Evolutionary conservation across 2,329 filamentous ascomycete species (phyloP), one percentile per base, ranked within the genome.

Genomic region (Rutstroemia sp.): DNA sequence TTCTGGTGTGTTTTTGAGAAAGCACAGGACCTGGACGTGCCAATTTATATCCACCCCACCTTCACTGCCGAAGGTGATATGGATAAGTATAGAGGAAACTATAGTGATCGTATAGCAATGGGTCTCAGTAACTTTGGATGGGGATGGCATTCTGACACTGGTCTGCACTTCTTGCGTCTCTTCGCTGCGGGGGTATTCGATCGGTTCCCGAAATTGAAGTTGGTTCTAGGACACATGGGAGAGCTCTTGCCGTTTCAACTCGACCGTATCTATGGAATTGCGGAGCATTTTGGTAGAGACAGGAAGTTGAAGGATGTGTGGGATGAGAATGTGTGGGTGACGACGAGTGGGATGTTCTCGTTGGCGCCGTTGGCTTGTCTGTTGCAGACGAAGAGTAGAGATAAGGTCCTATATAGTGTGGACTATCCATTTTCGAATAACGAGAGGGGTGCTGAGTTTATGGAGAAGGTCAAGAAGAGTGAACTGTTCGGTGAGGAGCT

Each of bases 401-500:
- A 81, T 23, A 71, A 72, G 14, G 72, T 84, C 1, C 55, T 84
- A 63, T 83, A 78, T 62, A 81, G 77, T 58, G 76, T 82, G 9
- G 80, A 83, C 62, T 83, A 82, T 61, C 81, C 80, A 0, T 81
- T 82, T 50, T 73, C 73, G 45, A 70, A 69, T 49, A 80, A 76
- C 58, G 73, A 77, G 57, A 74, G 74, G 14, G 80, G 79, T 0
- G 65, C 71, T 27, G 69, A 67, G 8, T 80, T 78, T 61, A 69
- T 83, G 53, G 63, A 73, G 50, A 75, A 79, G 58, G 65, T 83
- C 44, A 70, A 72, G 56, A 65, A 71, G 46, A 80, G 78, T 59
- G 76, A 75, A 0, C 63, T 82, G 61, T 71, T 84, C 34, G 74
- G 66, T 1, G 66, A 71, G 30, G 74, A 79, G 54, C 71, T 80